Evolutionary conservation across 2,329 filamentous ascomycete genomes (phyloP).

Genomic region (Didymella sp.): DNA sequence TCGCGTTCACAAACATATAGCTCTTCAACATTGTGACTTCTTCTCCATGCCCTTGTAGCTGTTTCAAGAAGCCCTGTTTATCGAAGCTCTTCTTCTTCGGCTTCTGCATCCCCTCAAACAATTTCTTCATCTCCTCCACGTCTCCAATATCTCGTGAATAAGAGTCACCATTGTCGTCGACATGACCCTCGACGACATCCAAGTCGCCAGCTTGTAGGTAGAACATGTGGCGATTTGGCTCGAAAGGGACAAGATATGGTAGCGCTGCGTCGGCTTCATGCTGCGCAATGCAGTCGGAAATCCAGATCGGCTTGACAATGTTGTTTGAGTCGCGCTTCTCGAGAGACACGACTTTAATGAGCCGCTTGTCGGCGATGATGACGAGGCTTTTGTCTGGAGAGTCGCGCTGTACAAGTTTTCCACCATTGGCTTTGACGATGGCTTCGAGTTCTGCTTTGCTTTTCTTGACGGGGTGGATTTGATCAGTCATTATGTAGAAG

Average conservation of each 20-base stretch:
- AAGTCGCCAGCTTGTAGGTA: slow-evolving; percentile 66
- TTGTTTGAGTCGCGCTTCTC: slow-evolving; percentile 74
- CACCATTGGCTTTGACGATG: slow-evolving; percentile 83
- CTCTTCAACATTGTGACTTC: slow-evolving; percentile 35
- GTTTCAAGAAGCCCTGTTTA: slow-evolving; percentile 30
- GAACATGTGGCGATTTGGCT: slow-evolving; percentile 73
- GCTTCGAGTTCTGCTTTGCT: slow-evolving; percentile 80
- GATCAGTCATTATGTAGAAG: slow-evolving; percentile 86
- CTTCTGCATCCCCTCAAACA: slow-evolving; percentile 49
- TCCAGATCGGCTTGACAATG: slow-evolving; percentile 81
- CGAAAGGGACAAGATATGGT: slow-evolving; percentile 69
- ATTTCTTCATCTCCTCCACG: slow-evolving; percentile 65
- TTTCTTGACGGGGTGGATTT: slow-evolving; percentile 71
- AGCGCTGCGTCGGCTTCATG: slow-evolving; percentile 60
- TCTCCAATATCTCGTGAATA: slow-evolving; percentile 73
- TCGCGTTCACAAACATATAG: slow-evolving; percentile 43
- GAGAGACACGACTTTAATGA: slow-evolving; percentile 82
- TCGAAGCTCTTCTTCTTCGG: slow-evolving; percentile 28
- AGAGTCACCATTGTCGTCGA: slow-evolving; percentile 83
- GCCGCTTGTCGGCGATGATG: slow-evolving; percentile 78
- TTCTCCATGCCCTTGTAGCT: slow-evolving; percentile 40
- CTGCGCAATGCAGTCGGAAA: slow-evolving; percentile 78
- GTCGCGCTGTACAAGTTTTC: slow-evolving; percentile 77
- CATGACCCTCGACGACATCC: slow-evolving; percentile 64
- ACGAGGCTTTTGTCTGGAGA: slow-evolving; percentile 68